Percentiles rank a stretch among this genome's conserved stretches.
Evolutionary conservation across 2,329 filamentous ascomycete genomes (phyloP).

Genomic region (Botrytis squamosa): DNA sequence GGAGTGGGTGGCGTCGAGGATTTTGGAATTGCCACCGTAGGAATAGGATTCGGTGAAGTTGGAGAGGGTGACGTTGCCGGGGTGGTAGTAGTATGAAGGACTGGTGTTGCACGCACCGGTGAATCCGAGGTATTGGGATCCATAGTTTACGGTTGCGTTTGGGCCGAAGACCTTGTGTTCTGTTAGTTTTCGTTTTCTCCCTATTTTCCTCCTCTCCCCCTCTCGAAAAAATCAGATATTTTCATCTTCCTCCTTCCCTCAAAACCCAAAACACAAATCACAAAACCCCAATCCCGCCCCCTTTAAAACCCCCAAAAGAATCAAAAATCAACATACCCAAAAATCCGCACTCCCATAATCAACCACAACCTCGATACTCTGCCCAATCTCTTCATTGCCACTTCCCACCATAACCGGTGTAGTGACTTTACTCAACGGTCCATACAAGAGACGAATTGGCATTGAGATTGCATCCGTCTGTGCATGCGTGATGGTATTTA

Average conservation of each 20-base stretch:
- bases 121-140: slow-evolving; percentile 6
- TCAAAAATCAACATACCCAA: slow-evolving; percentile 6
- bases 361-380: slow-evolving; percentile 14
- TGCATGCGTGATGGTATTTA: background rate
- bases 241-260: background rate
- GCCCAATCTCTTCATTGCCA: background rate
- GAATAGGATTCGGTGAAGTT: background rate
- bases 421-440: background rate
- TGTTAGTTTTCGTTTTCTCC: background rate
- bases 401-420: background rate
- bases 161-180: background rate
- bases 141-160: slow-evolving; percentile 18
- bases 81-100: background rate
- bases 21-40: slow-evolving; percentile 18
- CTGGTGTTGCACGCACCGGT: slow-evolving; percentile 8
- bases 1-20: background rate
- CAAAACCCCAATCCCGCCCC: background rate
- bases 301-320: background rate
- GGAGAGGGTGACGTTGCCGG: background rate
- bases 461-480: background rate
- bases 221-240: background rate
- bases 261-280: background rate
- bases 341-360: slow-evolving; percentile 20
- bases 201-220: background rate
- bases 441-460: slow-evolving; percentile 5